phyloP scores from a whole-genome alignment of 2,329 filamentous ascomycete genomes.

The Drechslerella coelobrocha region DNA sequence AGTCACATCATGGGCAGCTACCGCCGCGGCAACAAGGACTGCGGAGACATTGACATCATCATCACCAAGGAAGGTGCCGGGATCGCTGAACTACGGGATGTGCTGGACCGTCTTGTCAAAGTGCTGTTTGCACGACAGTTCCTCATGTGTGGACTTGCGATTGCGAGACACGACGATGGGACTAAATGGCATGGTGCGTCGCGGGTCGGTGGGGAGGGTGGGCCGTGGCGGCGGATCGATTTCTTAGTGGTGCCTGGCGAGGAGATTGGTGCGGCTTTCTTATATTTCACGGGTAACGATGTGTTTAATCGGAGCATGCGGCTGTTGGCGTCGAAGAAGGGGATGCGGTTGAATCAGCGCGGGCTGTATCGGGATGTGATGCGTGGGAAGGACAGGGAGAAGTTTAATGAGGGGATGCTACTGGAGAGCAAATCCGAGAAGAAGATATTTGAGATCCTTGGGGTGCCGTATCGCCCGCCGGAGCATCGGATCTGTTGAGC shows the following conservation, averaged over 20 bases:
- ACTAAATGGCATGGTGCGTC: conserved; percentile 77
- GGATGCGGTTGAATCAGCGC: conserved; percentile 82
- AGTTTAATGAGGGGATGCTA: conserved; percentile 71
- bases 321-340: conserved; percentile 77
- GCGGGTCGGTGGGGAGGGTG: conserved; percentile 23
- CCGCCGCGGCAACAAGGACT: conserved; percentile 75
- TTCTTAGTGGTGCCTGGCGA: conserved; percentile 80
- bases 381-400: conserved; percentile 66
- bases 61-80: conserved; percentile 72
- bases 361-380: conserved; percentile 77
- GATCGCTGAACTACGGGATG: conserved; percentile 58
- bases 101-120: conserved; percentile 70
- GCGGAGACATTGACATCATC: conserved; percentile 81
- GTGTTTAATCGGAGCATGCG: conserved; percentile 90
- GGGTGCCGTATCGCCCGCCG: conserved; percentile 83
- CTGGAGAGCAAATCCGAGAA: conserved; percentile 77
- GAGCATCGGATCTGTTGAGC: conserved; percentile 75
- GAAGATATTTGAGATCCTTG: conserved; percentile 79
- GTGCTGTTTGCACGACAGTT: conserved; percentile 69
- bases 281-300: conserved; percentile 97
- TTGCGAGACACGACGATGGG: conserved; percentile 61
- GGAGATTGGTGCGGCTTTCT: conserved; percentile 80
- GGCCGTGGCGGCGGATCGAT: conserved; percentile 59
- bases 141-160: conserved; percentile 66
- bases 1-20: conserved; percentile 84